Conservation (phyloP, 306 rosid genomes). For the Phaseolus lunatus region DNA sequence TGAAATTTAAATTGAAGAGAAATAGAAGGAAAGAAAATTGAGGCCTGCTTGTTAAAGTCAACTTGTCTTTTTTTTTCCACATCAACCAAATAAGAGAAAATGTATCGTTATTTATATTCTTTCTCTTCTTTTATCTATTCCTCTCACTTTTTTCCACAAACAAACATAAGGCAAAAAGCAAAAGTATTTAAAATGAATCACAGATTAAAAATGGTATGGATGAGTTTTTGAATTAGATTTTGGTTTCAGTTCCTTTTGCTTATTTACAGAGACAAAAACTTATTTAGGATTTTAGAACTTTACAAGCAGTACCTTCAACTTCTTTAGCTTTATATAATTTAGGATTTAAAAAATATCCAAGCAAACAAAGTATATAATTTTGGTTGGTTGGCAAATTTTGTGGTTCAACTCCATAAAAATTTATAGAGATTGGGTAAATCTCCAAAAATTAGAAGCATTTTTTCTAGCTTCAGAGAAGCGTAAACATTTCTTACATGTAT, state of each 20-base stretch:
- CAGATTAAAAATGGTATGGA: background rate
- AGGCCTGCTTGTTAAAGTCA: background rate
- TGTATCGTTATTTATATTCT: background rate
- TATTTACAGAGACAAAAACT: background rate
- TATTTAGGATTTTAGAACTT: background rate
- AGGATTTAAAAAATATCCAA: slow-evolving; percentile 6
- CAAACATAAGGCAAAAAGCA: background rate
- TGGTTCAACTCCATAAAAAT: background rate
- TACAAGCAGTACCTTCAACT: background rate
- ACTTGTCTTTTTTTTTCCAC: background rate
- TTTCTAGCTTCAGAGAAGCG: slow-evolving; percentile 1
- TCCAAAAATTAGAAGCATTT: background rate
- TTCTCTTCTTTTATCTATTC: background rate
- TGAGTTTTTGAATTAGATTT: background rate
- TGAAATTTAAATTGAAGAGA: background rate
- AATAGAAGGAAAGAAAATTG: background rate
- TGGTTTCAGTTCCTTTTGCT: background rate
- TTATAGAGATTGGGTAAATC: background rate
- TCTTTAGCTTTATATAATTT: background rate
- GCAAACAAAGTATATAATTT: background rate
- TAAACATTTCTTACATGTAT: slow-evolving; percentile 48
- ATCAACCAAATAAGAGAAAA: background rate
- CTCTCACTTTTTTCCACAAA: background rate
- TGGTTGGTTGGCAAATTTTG: background rate
- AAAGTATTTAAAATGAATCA: background rate